Conservation (phyloP, 2,329 filamentous ascomycete genomes). For the Pseudogymnoascus sp. region DNA sequence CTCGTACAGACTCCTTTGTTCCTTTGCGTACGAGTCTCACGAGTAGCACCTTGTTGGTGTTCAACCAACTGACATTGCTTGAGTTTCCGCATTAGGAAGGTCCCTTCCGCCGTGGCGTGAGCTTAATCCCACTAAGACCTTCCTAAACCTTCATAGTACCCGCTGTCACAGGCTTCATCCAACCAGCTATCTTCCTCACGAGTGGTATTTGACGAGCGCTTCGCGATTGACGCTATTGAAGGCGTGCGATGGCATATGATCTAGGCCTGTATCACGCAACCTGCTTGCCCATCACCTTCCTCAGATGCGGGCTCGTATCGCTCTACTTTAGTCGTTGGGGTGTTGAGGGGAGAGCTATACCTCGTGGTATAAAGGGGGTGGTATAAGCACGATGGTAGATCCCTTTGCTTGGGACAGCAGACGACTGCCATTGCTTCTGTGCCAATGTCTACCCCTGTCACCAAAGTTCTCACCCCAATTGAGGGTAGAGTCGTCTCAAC, state of each 20-base stretch:
- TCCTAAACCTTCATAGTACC: background rate
- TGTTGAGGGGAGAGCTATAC: background rate
- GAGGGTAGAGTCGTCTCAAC: slow-evolving; percentile 27
- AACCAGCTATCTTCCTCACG: background rate
- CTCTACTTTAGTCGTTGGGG: background rate
- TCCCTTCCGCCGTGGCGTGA: background rate
- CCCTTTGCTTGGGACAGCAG: background rate
- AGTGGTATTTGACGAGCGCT: background rate
- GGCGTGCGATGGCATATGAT: slow-evolving; percentile 2
- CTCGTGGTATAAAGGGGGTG: background rate
- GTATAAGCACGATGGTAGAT: background rate
- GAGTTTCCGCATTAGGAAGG: slow-evolving; percentile 2
- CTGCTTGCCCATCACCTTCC: background rate
- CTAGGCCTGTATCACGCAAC: background rate
- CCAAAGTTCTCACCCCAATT: slow-evolving; percentile 24
- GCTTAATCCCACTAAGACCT: background rate
- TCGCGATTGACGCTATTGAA: background rate
- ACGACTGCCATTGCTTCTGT: slow-evolving; percentile 10
- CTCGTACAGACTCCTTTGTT: background rate
- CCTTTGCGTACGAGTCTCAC: background rate
- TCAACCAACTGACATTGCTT: background rate
- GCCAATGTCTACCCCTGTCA: slow-evolving; percentile 17
- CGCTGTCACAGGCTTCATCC: background rate
- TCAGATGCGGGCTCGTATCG: background rate
- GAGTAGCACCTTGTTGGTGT: background rate